Percentiles rank a stretch among this genome's conserved stretches.
phyloP scores from a whole-genome alignment of 1,284 basidiomycete species.

The Sphagnurus paluster region DNA sequence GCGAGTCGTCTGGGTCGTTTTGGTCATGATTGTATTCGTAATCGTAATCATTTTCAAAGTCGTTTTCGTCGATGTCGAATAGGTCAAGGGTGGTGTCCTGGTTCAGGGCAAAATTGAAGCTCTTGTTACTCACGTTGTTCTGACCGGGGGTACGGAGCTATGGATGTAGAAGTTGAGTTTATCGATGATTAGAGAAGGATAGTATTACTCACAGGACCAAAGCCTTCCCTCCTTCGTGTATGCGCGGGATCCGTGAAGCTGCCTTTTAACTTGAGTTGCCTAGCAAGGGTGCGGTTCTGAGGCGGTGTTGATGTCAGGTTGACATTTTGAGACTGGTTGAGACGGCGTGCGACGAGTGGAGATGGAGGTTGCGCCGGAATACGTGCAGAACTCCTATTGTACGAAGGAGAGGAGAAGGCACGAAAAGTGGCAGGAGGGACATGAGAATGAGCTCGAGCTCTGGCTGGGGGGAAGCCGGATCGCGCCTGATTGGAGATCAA shows the following conservation, averaged over 20 bases:
- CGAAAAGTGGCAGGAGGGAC: constrained; percentile 32
- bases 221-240: constrained; percentile 58
- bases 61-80: constrained; percentile 74
- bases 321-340: constrained; percentile 31
- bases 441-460: constrained; percentile 58
- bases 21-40: constrained; percentile 23
- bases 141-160: constrained; percentile 34
- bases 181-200: constrained; percentile 5
- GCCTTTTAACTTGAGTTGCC: constrained; percentile 61
- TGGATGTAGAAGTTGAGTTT: constrained; percentile 1
- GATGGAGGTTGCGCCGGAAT: constrained; percentile 28
- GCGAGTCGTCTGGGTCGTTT: constrained; percentile 11
- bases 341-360: constrained; percentile 33
- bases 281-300: constrained; percentile 57
- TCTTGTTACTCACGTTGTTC: constrained; percentile 31
- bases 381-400: constrained; percentile 23
- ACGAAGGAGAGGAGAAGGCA: constrained; percentile 31
- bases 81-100: constrained; percentile 52
- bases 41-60: constrained; percentile 45
- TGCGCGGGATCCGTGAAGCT: constrained; percentile 73
- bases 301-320: constrained; percentile 62
- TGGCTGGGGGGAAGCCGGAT: constrained; percentile 21
- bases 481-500: constrained; percentile 62
- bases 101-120: constrained; percentile 32
- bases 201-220: constrained; percentile 44